Conservation (phyloP, 352 stramenopile species). For the Phytophthora crassamura region DNA sequence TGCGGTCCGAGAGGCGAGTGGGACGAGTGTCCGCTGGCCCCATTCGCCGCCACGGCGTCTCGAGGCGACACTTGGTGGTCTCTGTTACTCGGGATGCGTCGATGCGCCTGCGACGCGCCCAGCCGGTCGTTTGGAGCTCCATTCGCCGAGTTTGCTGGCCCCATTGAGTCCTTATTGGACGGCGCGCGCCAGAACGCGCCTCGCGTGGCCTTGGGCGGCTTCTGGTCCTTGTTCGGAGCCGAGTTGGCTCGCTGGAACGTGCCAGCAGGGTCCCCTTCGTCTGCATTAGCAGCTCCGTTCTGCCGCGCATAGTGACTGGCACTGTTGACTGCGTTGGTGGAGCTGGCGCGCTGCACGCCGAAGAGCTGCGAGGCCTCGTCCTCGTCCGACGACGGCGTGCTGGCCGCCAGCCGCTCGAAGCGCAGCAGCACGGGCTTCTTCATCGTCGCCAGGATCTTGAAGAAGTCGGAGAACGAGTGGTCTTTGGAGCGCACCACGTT, state of each 20-base stretch:
- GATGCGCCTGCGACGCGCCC: constrained; percentile 19
- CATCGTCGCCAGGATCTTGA: constrained; percentile 91
- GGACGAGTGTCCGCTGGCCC: neutral
- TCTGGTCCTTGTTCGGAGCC: constrained; percentile 61
- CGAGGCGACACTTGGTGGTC: constrained; percentile 53
- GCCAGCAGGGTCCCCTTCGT: constrained; percentile 27
- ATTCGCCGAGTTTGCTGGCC: constrained; percentile 4
- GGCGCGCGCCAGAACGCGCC: constrained; percentile 70
- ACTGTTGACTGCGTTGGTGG: constrained; percentile 46
- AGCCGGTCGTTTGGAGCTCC: constrained; percentile 19
- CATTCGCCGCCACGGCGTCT: constrained; percentile 20
- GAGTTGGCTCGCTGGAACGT: constrained; percentile 70
- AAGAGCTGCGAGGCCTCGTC: constrained; percentile 50
- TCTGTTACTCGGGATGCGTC: constrained; percentile 24
- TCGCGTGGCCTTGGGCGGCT: constrained; percentile 42
- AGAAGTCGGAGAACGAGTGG: constrained; percentile 90
- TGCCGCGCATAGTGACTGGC: constrained; percentile 38
- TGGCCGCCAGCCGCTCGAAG: constrained; percentile 68
- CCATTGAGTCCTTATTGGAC: constrained; percentile 47
- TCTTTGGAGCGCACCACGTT: constrained; percentile 88
- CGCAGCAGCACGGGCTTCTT: constrained; percentile 89
- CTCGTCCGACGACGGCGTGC: constrained; percentile 58
- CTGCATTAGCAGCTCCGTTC: constrained; percentile 22
- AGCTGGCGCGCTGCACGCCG: constrained; percentile 53
- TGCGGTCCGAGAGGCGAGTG: constrained; percentile 31